phyloP scores from a whole-genome alignment of 2,329 filamentous ascomycete species.

The Geoglossum cookeanum region DNA sequence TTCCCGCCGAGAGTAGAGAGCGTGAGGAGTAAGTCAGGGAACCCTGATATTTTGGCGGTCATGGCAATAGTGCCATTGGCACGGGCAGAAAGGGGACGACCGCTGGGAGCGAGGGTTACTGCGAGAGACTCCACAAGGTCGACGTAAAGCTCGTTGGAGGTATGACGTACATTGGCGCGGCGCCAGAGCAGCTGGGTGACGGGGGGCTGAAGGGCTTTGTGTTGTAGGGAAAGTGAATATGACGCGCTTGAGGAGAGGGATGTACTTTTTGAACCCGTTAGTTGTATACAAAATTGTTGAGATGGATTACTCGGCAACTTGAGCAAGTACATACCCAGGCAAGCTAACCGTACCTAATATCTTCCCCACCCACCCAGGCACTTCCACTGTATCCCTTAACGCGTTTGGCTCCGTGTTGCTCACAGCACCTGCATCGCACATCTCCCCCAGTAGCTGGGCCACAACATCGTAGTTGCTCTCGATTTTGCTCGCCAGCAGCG shows the following conservation, averaged over 20 bases:
- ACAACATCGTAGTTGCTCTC: slow-evolving; percentile 85
- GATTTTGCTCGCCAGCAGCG: slow-evolving; percentile 68
- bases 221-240: neutral
- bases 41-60: slow-evolving; percentile 82
- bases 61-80: slow-evolving; percentile 88
- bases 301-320: neutral
- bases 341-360: slow-evolving; percentile 72
- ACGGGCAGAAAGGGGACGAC: slow-evolving; percentile 67
- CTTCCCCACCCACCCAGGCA: slow-evolving; percentile 78
- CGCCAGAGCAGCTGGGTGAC: slow-evolving; percentile 54
- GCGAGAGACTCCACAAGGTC: slow-evolving; percentile 82
- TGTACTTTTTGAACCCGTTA: neutral
- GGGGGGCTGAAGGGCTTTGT: slow-evolving; percentile 6
- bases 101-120: slow-evolving; percentile 79
- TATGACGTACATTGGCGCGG: slow-evolving; percentile 79
- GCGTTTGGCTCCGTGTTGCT: slow-evolving; percentile 88
- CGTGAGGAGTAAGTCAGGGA: slow-evolving; percentile 72
- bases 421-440: slow-evolving; percentile 86
- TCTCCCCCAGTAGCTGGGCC: slow-evolving; percentile 79
- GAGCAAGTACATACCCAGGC: slow-evolving; percentile 36
- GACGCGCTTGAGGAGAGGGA: neutral
- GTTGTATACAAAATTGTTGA: neutral
- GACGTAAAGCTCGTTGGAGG: slow-evolving; percentile 91
- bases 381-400: slow-evolving; percentile 75
- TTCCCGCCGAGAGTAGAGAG: slow-evolving; percentile 58